Evolutionary conservation across 2,329 filamentous ascomycete genomes (phyloP), one percentile per base, ranked within the genome.

Genomic region (Diaporthe sp.): DNA sequence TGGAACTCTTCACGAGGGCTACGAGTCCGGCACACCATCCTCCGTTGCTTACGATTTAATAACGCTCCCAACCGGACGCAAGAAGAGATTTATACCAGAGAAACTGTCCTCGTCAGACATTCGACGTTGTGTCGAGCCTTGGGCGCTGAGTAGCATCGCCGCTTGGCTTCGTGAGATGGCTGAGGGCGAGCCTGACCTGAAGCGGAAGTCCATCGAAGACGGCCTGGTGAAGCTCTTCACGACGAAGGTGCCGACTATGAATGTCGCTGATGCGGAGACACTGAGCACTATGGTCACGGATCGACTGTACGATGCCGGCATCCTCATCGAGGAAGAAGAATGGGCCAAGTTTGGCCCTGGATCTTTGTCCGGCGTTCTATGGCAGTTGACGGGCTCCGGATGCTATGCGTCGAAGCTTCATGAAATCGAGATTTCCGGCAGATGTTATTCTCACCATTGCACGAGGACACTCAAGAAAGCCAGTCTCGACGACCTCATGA

Each of bases 201-300:
- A 94, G 82, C 91, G 94, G 81, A 94, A 95, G 81, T 93, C 94
- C 2, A 92, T 99, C 71, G 93, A 95, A 75, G 96, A 98, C 79
- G 96, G 95, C 3, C 88, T 99, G 57, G 92, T 98, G 57, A 94
- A 93, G 42, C 87, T 99, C 9, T 98, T 99, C 83, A 98, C 95
- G 2, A 91, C 94, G 84, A 98, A 98, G 84, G 95, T 99, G 0
- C 96, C 97, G 0, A 99, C 95, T 0, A 98, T 99, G 95, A 98
- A 99, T 80, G 96, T 97, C 57, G 96, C 96, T 8, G 97, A 99
- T 87, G 97, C 97, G 0, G 97, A 99, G 83, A 93, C 93, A 1
- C 88, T 99, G 71, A 95, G 94, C 77, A 90, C 91, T 75, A 92
- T 91, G 55, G 94, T 98, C 0, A 92, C 98, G 2, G 88, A 92